Evolutionary conservation across 345 rosid species (phyloP), one percentile per base, ranked within the genome.

Genomic region (Luvunga scandens): DNA sequence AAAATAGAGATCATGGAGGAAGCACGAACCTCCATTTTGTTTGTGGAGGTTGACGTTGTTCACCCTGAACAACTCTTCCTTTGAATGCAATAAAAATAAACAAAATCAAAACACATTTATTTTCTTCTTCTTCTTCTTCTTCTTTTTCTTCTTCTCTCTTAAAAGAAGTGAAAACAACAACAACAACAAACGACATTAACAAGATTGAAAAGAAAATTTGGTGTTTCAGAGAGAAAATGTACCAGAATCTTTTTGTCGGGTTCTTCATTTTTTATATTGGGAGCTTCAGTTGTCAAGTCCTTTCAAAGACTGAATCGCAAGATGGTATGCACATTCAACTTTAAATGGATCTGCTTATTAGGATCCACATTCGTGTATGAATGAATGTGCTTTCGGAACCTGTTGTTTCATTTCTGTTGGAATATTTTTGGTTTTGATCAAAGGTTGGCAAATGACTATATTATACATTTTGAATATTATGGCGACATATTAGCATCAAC

Each of bases 301-400:
- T 81, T 82, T 87, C 97, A 16, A 86, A 88, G 83, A 90, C 97
- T 2, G 83, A 87, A 59, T 85, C 87, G 33, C 79, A 80, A 45
- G 94, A 92, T 38, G 90, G 97, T 90, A 83, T 77, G 75, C 71
- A 9, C 78, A 25, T 69, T 27, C 30, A 16, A 8, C 24, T 69
- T 69, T 27, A 42, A 7, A 4, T 71, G 28, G 48, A 16, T 56
- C 22, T 2, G 10, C 42, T 71, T 71, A 6, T 53, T 19, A 53
- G 22, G 62, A 71, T 53, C 28, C 33, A 8, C 7, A 66, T 66
- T 12, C 14, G 16, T 67, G 75, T 48, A 71, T 55, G 16, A 36
- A 6, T 22, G 27, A 66, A 34, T 66, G n/a, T 65, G 68, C 34
- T 65, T 63, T 19, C 22, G 18, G 0, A 18, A 53, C 6, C 22